Evolutionary conservation across 495 filamentous ascomycete species (phyloP), one percentile per base, ranked within the genome.

Genomic region (Aspergillus mulundensis): DNA sequence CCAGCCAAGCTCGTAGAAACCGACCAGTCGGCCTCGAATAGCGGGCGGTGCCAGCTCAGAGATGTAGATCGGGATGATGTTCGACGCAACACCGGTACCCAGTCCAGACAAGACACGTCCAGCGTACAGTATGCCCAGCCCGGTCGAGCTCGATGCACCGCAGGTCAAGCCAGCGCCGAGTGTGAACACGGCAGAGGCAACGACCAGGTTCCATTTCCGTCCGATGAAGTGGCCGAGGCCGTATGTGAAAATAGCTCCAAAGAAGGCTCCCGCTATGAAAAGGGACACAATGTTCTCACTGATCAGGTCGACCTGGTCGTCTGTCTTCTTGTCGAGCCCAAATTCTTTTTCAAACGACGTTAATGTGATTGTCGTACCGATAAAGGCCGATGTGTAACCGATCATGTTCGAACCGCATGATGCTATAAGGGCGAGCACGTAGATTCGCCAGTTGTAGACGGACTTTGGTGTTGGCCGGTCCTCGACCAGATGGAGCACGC

Each of bases 401-500:
- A 87, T 88, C 83, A 84, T 88, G 66, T 84, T 87, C 39, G 86
- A 82, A 46, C 84, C 85, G 66, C 82, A 88, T 2, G 84, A 87
- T 5, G 86, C 86, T 19, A 88, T 75, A 15, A 80, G 77, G 3
- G 87, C 84, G 40, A 79, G 81, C 25, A 77, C 70, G 62, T 88
- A 90, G 32, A 90, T 77, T 23, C 81, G 73, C 86, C 87, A 90
- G 76, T 90, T 90, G 80, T 90, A 90, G 59, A 90, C 87, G 46
- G 77, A 73, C 58, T 73, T 74, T 2, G 85, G 85, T 62, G 86
- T 87, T 12, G 85, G 84, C 65, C 84, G 67, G 65, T 89, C 86
- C 70, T 89, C 85, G 61, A 84, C 81, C 56, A 87, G 64, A 86
- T 71, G 53, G 75, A 77, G 32, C 84, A 87, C 86, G 12, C 18